Evolutionary conservation across 768 basidiomycete genomes (phyloP), one percentile per base, ranked within the genome.

Genomic region (Suillus sp.): DNA sequence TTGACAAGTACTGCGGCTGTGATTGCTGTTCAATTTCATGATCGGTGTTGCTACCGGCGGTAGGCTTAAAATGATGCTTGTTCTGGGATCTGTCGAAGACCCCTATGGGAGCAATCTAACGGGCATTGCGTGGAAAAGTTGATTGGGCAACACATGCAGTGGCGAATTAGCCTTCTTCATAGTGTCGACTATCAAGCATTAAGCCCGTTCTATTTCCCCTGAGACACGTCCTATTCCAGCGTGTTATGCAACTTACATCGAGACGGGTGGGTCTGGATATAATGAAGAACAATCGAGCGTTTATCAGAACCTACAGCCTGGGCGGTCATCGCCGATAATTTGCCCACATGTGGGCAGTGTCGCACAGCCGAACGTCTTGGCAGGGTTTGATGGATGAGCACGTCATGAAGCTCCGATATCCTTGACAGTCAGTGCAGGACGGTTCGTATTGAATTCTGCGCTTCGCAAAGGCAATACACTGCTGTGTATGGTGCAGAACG

Each of bases 61-160:
- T 58, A 30, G 58, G 25, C 7, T 60, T 53, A 11, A 61, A 61
- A 43, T 60, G 34, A 38, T 47, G 60, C 32, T 40, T 64, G 38
- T 61, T 27, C 30, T 25, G 11, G 5, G 18, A 32, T 42, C 42
- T 48, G 13, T 61, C 51, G 35, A 64, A 40, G 60, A 61, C 50
- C 7, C 43, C 22, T 1, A 61, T 45, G 7, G 48, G 3, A 16
- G 16, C n/a, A 57, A 43, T 20, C 40, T 18, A 14, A 56, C 42
- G 38, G 60, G 60, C 16, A 61, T 27, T 22, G 45, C 13, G 35
- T 66, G 40, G 55, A 67, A 59, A 20, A 50, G 22, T 35, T 59
- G 42, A 11, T 51, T 27, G 34, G 53, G 48, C 18, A 63, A n/a
- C 16, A 57, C 16, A 48, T 37, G 42, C 20, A 43, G 42, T 20